These are phyloP conservation scores for Primulina tabacum DNA, from an alignment of 257 asterid species.

Conservation along the genomic window DNA sequence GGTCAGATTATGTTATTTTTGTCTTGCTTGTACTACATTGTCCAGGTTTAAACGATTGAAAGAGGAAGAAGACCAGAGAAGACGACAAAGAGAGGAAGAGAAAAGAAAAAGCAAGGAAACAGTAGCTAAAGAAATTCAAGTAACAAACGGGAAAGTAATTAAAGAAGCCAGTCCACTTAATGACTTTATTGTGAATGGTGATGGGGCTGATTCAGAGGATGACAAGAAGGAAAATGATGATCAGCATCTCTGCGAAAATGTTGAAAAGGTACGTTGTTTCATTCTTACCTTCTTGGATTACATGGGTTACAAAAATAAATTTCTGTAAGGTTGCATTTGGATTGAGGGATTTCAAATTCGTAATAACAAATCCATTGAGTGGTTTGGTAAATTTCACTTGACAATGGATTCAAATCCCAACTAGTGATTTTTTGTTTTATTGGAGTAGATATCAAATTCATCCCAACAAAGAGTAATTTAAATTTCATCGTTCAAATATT, in stretches of 20 bases:
- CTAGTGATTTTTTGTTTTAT: no score
- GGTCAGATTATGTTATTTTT: constrained; percentile 5
- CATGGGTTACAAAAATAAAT: constrained; percentile 6
- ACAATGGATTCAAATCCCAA: no score
- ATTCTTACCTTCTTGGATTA: constrained; percentile 22
- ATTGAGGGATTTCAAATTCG: no score
- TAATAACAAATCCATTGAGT: no score
- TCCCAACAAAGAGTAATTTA: no score
- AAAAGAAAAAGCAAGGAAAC: constrained; percentile 49
- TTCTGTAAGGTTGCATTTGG: neutral
- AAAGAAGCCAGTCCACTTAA: constrained; percentile 29
- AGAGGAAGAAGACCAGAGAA: constrained; percentile 79
- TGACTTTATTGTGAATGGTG: constrained; percentile 42
- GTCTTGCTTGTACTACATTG: constrained; percentile 12
- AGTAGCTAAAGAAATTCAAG: constrained; percentile 30
- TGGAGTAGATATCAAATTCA: no score
- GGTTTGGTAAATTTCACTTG: no score
- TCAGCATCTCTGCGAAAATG: constrained; percentile 35
- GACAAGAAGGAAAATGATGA: constrained; percentile 28
- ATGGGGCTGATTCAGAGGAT: constrained; percentile 30
- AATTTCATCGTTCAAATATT: no score
- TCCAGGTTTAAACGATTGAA: constrained; percentile 82
- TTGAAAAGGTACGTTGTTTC: constrained; percentile 46
- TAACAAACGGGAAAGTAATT: constrained; percentile 30
- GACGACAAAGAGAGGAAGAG: constrained; percentile 68